These are phyloP conservation scores for Ambrosia trifida DNA, from an alignment of 129 eudicot species.

Conservation along the genomic window DNA sequence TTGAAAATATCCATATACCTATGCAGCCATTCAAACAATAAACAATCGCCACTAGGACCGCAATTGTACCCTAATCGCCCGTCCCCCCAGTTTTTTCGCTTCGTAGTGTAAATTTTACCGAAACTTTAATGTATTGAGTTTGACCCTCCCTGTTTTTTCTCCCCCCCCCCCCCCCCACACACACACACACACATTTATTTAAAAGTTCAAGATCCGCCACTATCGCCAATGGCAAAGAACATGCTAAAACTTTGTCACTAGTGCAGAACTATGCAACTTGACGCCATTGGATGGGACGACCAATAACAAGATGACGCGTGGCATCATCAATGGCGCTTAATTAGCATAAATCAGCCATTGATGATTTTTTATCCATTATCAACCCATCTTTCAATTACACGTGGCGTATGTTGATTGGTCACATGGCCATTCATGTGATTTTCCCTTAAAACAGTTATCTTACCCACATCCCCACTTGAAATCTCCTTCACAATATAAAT, in stretches of 20 bases:
- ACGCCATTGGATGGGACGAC: neutral
- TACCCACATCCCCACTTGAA: slow-evolving; percentile 91
- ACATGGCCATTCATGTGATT: neutral
- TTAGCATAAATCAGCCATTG: neutral
- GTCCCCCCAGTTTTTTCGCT: too few species aligned
- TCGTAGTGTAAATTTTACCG: too few species aligned
- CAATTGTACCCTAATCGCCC: neutral
- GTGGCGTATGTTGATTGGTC: neutral
- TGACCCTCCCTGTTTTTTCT: too few species aligned
- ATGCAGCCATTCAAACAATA: too few species aligned
- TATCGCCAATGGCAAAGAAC: neutral
- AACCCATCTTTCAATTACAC: neutral
- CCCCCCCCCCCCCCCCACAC: too few species aligned
- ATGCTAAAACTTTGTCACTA: neutral
- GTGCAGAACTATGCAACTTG: neutral
- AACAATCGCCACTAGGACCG: neutral
- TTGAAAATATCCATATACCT: neutral
- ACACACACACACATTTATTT: too few species aligned
- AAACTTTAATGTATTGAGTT: too few species aligned
- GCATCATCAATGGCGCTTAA: neutral
- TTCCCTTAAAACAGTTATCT: slow-evolving; percentile 21
- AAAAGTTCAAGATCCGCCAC: too few species aligned
- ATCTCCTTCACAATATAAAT: slow-evolving; percentile 95
- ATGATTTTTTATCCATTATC: neutral
- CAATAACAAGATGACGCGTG: neutral